Evolutionary conservation across 192 early-diverging fungal species (phyloP), one percentile per base, ranked within the genome.

Genomic region (Linnemannia exigua): DNA sequence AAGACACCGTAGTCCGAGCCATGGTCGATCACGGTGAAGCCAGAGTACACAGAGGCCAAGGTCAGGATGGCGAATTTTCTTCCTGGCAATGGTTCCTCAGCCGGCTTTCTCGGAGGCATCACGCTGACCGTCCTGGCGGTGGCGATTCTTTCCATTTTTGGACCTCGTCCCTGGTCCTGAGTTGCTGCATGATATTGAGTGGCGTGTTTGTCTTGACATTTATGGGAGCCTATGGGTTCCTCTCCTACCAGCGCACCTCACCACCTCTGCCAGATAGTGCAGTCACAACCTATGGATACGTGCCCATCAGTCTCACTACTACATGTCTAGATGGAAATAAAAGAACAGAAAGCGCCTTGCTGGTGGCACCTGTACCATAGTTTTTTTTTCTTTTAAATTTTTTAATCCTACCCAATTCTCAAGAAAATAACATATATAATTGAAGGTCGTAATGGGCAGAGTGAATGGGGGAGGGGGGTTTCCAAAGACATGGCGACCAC

Each of bases 211-310:
- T 77, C 8, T 16, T 83, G 2, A 73, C 74, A 37, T 83, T 83
- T 36, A 77, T 83, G 81, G 38, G 47, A 12, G n/a, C 36, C 25
- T 83, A 83, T 51, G 50, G 50, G 5, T n/a, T 73, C n/a, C 69
- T 83, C 41, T 79, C 89, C 1, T 46, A 87, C 5, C 75, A 78
- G n/a, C n/a, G n/a, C n/a, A n/a, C n/a, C n/a, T n/a, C n/a, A n/a
- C n/a, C n/a, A n/a, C n/a, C n/a, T n/a, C n/a, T n/a, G n/a, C n/a
- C n/a, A n/a, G n/a, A n/a, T n/a, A n/a, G n/a, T n/a, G n/a, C n/a
- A n/a, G n/a, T n/a, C n/a, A n/a, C n/a, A n/a, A n/a, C n/a, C n/a
- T n/a, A n/a, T n/a, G n/a, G n/a, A n/a, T n/a, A n/a, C n/a, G n/a
- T n/a, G n/a, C n/a, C n/a, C n/a, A n/a, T n/a, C n/a, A n/a, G n/a